These are phyloP conservation scores for Torulaspora quercuum DNA, from an alignment of 805 yeast species.

Conservation along the genomic window DNA sequence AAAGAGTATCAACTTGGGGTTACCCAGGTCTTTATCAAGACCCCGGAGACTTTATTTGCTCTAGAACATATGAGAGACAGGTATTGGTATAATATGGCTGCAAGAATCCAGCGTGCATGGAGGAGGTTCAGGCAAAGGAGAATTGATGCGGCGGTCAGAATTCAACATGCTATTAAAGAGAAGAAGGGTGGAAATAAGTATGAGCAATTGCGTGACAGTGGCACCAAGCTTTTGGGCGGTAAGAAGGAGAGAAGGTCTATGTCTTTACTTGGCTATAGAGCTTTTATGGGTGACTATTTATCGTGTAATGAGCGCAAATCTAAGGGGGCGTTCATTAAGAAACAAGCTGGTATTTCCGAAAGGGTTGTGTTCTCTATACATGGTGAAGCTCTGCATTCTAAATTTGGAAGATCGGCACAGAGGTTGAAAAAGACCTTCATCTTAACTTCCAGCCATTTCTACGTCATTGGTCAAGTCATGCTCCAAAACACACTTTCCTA, in stretches of 20 bases:
- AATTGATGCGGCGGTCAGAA: conserved; percentile 77
- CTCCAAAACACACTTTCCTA: conserved; percentile 59
- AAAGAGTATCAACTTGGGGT: conserved; percentile 89
- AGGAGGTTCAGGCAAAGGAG: conserved; percentile 75
- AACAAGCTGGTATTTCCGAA: conserved; percentile 66
- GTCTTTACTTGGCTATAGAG: conserved; percentile 82
- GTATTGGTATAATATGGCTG: conserved; percentile 98
- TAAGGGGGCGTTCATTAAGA: conserved; percentile 70
- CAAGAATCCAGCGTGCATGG: conserved; percentile 96
- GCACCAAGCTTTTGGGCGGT: conserved; percentile 63
- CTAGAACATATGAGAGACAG: conserved; percentile 93
- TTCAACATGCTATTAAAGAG: conserved; percentile 81
- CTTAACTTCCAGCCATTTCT: conserved; percentile 58
- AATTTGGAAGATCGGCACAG: conserved; percentile 89
- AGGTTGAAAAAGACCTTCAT: conserved; percentile 71
- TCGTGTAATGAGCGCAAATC: conserved; percentile 76
- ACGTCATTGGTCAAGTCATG: conserved; percentile 69
- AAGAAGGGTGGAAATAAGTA: conserved; percentile 76
- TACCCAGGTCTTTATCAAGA: conserved; percentile 88
- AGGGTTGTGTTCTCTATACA: conserved; percentile 70
- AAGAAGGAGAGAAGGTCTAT: conserved; percentile 87
- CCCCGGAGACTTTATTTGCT: conserved; percentile 94
- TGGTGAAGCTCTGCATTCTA: conserved; percentile 77
- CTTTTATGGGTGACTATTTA: conserved; percentile 91
- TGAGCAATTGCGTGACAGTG: conserved; percentile 82